Percentiles rank a stretch among this genome's conserved stretches.
Evolutionary conservation across 2,329 filamentous ascomycete species (phyloP).

Genomic region (Zymoseptoria crescenta): DNA sequence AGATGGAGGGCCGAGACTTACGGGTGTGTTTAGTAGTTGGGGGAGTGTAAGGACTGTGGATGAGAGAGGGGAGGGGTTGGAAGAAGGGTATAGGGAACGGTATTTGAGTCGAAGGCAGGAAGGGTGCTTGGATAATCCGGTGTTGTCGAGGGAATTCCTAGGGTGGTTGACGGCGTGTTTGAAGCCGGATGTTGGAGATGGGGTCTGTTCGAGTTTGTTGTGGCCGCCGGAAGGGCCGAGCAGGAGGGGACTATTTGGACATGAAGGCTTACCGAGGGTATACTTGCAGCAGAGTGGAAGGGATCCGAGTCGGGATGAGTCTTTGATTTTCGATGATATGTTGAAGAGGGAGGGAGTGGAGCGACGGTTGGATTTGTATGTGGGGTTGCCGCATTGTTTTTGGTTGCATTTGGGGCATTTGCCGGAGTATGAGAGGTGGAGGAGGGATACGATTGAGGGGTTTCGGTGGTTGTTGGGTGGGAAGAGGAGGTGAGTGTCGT

Average conservation of each 20-base stretch:
- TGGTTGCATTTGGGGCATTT: constrained; percentile 21
- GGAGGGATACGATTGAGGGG: constrained; percentile 26
- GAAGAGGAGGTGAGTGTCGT: neutral
- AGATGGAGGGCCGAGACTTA: constrained; percentile 1
- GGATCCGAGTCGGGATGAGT: constrained; percentile 46
- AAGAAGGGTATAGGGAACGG: constrained; percentile 31
- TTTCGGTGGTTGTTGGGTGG: constrained; percentile 24
- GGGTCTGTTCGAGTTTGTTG: constrained; percentile 7
- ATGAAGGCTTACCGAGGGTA: constrained; percentile 34
- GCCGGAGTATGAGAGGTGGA: constrained; percentile 22
- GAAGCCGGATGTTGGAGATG: constrained; percentile 5
- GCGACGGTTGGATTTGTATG: constrained; percentile 38
- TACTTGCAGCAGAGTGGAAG: constrained; percentile 46
- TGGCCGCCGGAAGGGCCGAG: constrained; percentile 5
- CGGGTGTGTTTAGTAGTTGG: constrained; percentile 35
- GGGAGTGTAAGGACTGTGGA: constrained; percentile 35
- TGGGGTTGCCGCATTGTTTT: constrained; percentile 39
- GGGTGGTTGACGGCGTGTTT: constrained; percentile 7
- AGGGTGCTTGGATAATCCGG: constrained; percentile 30
- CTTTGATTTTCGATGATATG: constrained; percentile 43
- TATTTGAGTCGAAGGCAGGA: constrained; percentile 31
- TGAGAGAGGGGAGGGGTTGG: constrained; percentile 11
- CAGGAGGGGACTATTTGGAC: constrained; percentile 6
- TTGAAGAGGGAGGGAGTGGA: constrained; percentile 38
- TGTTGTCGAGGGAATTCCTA: constrained; percentile 11